Evolutionary conservation across 2,329 filamentous ascomycete genomes (phyloP), one percentile per base, ranked within the genome.

Genomic region (Colletotrichum filicis): DNA sequence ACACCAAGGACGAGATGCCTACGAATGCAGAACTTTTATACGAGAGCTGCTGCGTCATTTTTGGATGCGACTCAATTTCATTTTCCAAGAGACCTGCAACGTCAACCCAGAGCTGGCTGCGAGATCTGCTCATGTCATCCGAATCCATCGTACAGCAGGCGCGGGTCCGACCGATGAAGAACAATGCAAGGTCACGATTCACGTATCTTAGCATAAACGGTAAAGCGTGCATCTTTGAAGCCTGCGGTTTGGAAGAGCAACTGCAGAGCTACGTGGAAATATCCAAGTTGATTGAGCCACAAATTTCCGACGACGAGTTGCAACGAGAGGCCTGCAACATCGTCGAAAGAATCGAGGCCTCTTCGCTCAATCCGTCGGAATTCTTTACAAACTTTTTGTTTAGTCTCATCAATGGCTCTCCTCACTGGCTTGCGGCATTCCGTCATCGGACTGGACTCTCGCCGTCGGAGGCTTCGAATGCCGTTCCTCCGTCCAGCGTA

Each of bases 31-130:
- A 74, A 8, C 69, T 74, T 4, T 56, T 73, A 1, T 74, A 74
- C 49, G 73, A 73, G 26, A 53, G 64, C 7, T 74, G 73, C 37
- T 73, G 73, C 69, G 65, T 74, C 14, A 73, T 74, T 3, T 78
- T 80, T 19, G 79, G 78, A 0, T 76, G 46, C 22, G 69, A 68
- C 3, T 30, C 58, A n/a, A 52, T 60, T 5, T 74, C 64, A 2
- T 62, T 60, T 5, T 30, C 64, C 8, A 68, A 59, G 24, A 42
- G 35, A 12, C 64, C 79, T 0, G 76, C 78, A 1, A 74, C 76
- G 1, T 73, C 71, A 6, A 55, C 68, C 9, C 53, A 46, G 2
- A 80, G 79, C 0, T 80, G 79, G 79, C 55, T 80, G 1, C 74
- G 77, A 0, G 79, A 80, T 5, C 46, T 80, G 0, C 62, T 80